Conservation (phyloP, 1,284 basidiomycete species). For the Ganoderma boninense region DNA sequence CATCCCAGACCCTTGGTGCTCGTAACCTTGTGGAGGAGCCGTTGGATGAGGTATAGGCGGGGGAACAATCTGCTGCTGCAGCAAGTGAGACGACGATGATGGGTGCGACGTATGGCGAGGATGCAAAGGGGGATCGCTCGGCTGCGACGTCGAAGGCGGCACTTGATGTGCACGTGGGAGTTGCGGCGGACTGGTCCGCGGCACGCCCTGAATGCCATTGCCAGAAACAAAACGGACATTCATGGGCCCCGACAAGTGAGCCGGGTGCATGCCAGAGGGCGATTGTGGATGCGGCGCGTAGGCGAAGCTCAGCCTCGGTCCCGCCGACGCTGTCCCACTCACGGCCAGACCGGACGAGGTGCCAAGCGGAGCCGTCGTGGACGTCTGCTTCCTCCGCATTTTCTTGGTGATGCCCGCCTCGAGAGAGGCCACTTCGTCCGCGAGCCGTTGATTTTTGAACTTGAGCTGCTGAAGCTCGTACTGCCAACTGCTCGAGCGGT, state of each 20-base stretch:
- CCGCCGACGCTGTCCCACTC: conserved; percentile 8
- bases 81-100: background rate
- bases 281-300: conserved; percentile 18
- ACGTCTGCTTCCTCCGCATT: conserved; percentile 25
- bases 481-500: conserved; percentile 84
- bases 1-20: background rate
- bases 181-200: conserved; percentile 10
- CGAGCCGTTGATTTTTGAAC: conserved; percentile 75
- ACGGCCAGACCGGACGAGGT: background rate
- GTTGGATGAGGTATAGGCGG: background rate
- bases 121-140: background rate
- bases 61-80: conserved; percentile 2
- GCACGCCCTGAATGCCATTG: conserved; percentile 18
- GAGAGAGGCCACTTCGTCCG: conserved; percentile 70
- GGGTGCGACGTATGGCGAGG: background rate
- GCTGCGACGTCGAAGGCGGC: conserved; percentile 3
- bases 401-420: conserved; percentile 46
- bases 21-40: background rate
- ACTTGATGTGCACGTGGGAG: conserved; percentile 6
- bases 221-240: conserved; percentile 40
- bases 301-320: conserved; percentile 13
- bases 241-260: conserved; percentile 29
- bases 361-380: conserved; percentile 11
- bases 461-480: conserved; percentile 90
- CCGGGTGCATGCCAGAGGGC: conserved; percentile 17